These are phyloP conservation scores for Monosporascus sp. DNA, from an alignment of 2,329 filamentous ascomycete genomes.

Conservation along the genomic window DNA sequence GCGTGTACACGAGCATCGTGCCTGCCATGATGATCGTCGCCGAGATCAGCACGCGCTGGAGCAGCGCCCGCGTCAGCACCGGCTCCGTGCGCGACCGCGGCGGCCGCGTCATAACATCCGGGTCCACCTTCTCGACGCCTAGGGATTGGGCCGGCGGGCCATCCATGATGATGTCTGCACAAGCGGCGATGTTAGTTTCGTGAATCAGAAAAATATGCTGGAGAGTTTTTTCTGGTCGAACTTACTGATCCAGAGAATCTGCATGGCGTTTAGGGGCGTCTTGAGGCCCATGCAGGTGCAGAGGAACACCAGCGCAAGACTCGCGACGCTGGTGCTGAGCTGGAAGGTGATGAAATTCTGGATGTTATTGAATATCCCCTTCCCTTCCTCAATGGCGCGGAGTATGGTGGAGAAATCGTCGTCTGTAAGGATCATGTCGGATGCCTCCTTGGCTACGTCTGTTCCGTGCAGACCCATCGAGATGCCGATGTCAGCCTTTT, in stretches of 20 bases:
- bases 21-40: conserved; percentile 87
- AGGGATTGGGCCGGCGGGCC: conserved; percentile 95
- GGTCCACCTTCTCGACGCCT: conserved; percentile 91
- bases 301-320: conserved; percentile 82
- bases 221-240: conserved; percentile 14
- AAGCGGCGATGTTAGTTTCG: conserved; percentile 6
- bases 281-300: conserved; percentile 91
- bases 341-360: conserved; percentile 99
- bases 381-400: conserved; percentile 94
- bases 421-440: conserved; percentile 89
- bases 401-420: conserved; percentile 91
- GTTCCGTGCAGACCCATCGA: conserved; percentile 94
- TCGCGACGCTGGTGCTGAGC: conserved; percentile 91
- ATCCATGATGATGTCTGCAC: conserved; percentile 95
- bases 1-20: conserved; percentile 85
- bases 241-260: conserved; percentile 99
- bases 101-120: conserved; percentile 86
- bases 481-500: conserved; percentile 96
- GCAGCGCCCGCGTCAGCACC: conserved; percentile 79
- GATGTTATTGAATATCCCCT: conserved; percentile 99
- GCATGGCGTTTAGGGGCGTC: conserved; percentile 97
- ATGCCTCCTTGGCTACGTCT: conserved; percentile 92
- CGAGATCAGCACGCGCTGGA: conserved; percentile 80
- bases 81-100: conserved; percentile 80
- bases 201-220: no score